Conservation (phyloP, 345 rosid species). For the Schrenkiella parvula region DNA sequence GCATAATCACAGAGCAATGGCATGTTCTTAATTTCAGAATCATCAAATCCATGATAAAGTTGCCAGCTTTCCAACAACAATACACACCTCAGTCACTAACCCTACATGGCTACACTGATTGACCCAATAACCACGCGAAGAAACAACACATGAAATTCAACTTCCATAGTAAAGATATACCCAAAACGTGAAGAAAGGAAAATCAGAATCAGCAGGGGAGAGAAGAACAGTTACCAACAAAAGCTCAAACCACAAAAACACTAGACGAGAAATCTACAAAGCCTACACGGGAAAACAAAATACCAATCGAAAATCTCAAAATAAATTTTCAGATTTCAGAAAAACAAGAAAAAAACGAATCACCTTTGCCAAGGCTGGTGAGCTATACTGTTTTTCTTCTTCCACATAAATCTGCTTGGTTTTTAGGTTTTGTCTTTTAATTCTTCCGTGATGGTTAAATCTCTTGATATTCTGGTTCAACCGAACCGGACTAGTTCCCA, state of each 20-base stretch:
- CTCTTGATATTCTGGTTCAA: not conserved
- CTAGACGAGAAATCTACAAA: not conserved
- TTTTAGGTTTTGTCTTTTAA: not conserved
- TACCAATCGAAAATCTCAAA: not conserved
- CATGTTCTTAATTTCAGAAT: not conserved
- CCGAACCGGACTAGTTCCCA: not conserved
- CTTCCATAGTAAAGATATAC: not conserved
- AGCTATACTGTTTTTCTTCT: not conserved
- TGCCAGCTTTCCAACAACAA: not conserved
- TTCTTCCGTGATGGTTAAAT: not conserved
- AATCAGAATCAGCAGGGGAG: not conserved
- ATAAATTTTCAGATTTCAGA: not conserved
- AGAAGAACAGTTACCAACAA: conserved; percentile 3
- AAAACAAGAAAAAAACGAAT: not conserved
- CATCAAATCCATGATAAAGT: not conserved
- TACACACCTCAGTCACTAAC: not conserved
- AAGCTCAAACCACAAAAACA: not conserved
- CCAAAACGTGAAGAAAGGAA: not conserved
- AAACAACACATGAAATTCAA: not conserved
- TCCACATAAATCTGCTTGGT: not conserved
- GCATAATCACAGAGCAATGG: conserved; percentile 1
- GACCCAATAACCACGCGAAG: not conserved
- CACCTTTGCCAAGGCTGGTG: conserved; percentile 6
- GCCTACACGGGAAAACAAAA: not conserved
- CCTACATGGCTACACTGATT: not conserved